Percentiles rank a stretch among this genome's conserved stretches.
Conservation (phyloP, 129 eudicot genomes). For the Helianthus tuberosus region DNA sequence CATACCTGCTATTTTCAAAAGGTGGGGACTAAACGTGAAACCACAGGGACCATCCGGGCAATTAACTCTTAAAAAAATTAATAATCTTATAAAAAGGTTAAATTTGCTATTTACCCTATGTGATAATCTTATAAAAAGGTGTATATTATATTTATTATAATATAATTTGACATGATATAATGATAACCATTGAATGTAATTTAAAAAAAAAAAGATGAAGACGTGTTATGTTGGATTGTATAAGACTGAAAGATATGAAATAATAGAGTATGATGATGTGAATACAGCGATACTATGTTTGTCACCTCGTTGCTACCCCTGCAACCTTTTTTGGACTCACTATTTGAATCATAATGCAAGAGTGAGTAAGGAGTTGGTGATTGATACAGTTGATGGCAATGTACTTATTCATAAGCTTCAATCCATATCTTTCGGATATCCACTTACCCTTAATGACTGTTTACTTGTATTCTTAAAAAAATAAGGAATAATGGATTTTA, state of each 20-base stretch:
- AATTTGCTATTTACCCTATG: no score
- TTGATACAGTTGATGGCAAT: neutral
- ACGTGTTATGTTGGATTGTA: neutral
- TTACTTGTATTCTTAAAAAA: neutral
- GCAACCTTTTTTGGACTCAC: constrained; percentile 16
- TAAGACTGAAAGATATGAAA: neutral
- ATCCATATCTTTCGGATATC: neutral
- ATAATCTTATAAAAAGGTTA: no score
- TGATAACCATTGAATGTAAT: neutral
- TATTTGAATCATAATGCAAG: constrained; percentile 23
- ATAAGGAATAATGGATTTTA: no score
- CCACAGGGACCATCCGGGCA: no score
- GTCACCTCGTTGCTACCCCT: constrained; percentile 33
- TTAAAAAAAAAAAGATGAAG: neutral
- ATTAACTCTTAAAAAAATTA: no score
- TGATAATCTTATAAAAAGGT: no score
- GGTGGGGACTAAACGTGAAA: no score
- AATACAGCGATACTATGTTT: constrained; percentile 14
- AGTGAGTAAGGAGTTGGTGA: constrained; percentile 16
- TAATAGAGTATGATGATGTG: constrained; percentile 6
- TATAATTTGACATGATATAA: no score
- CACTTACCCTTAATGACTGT: neutral
- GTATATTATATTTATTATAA: no score
- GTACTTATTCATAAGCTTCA: no score
- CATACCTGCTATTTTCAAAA: no score